phyloP scores from a whole-genome alignment of 2,329 filamentous ascomycete genomes.

The Aspergillus nomiae region DNA sequence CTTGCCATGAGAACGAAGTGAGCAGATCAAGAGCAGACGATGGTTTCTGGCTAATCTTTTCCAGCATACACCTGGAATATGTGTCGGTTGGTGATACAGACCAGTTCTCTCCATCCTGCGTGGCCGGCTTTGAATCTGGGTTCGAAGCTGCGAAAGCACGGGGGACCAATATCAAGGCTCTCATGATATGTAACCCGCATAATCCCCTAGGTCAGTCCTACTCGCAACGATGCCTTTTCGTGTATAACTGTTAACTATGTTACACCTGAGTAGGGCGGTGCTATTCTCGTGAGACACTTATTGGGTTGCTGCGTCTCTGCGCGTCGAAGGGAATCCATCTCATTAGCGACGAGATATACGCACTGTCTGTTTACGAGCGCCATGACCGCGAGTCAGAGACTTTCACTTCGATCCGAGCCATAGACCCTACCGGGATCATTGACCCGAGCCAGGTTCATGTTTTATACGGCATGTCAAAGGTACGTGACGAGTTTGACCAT shows the following conservation, averaged over 20 bases:
- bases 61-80: not conserved
- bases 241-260: not conserved
- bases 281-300: not conserved
- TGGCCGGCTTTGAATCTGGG: not conserved
- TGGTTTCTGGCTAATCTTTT: not conserved
- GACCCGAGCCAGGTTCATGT: not conserved
- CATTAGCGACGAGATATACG: not conserved
- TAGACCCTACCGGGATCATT: not conserved
- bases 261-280: not conserved
- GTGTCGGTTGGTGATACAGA: not conserved
- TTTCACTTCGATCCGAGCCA: not conserved
- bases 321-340: not conserved
- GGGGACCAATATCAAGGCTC: not conserved
- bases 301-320: not conserved
- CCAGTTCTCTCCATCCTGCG: not conserved
- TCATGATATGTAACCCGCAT: not conserved
- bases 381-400: not conserved
- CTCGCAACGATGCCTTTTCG: accelerated
- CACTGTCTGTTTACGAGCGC: not conserved
- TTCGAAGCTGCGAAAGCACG: not conserved
- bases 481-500: not conserved
- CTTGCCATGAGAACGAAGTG: not conserved
- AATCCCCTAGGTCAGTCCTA: not conserved
- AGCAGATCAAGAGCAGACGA: not conserved
- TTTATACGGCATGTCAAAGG: not conserved